Conservation (phyloP, 228 moss, liverwort and hornwort species). For the Sphagnum fallax region DNA sequence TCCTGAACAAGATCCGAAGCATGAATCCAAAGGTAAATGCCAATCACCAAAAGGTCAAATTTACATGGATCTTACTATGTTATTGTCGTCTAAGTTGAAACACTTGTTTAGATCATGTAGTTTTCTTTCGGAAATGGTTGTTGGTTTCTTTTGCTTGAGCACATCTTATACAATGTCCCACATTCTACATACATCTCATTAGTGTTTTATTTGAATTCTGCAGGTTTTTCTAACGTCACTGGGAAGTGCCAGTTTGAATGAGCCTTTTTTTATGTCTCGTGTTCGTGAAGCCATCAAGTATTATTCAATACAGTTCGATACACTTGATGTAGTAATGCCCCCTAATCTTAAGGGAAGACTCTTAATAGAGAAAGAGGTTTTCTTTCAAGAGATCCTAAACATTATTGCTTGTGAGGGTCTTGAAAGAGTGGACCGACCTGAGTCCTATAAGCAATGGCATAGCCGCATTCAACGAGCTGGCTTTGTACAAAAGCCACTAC, state of each 20-base stretch:
- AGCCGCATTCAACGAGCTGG: constrained; percentile 71
- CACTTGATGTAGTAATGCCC: constrained; percentile 53
- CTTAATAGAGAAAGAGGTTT: constrained; percentile 54
- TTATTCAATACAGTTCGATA: constrained; percentile 53
- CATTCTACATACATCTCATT: constrained; percentile 3
- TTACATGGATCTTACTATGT: too few species aligned
- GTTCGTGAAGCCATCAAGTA: constrained; percentile 66
- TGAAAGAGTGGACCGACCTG: constrained; percentile 80
- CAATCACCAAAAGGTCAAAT: too few species aligned
- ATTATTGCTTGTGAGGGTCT: constrained; percentile 77
- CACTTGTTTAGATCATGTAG: neutral
- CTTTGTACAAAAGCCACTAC: constrained; percentile 50
- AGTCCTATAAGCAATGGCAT: constrained; percentile 80
- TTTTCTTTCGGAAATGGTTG: constrained; percentile 10
- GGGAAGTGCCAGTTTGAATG: constrained; percentile 58
- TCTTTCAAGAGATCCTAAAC: constrained; percentile 74
- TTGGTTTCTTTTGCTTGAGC: constrained; percentile 8
- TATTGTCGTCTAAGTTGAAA: too few species aligned
- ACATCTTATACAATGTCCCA: neutral
- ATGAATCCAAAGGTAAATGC: constrained; percentile 52
- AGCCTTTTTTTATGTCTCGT: constrained; percentile 78
- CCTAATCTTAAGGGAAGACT: constrained; percentile 36
- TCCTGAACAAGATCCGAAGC: constrained; percentile 62
- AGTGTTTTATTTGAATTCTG: too few species aligned
- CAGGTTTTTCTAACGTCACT: constrained; percentile 65